Evolutionary conservation across 140 eudicot species (phyloP).

Genomic region (Bidens hawaiensis): DNA sequence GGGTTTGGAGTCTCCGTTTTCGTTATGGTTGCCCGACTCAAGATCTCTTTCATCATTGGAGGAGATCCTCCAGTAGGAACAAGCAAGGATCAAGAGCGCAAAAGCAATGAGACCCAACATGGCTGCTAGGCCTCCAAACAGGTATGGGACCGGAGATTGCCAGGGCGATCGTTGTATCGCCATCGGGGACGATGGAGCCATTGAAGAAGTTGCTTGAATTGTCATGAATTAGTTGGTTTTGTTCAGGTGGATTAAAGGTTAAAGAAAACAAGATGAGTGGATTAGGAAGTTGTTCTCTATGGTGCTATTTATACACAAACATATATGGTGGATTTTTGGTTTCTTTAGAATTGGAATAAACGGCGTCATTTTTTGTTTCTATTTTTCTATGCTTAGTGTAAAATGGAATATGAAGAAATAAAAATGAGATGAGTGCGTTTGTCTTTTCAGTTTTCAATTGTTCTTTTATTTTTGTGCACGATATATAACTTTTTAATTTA

Average conservation of each 20-base stretch:
- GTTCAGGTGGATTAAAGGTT: background rate
- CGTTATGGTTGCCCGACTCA: slow-evolving; percentile 34
- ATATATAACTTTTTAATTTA: too few relatives aligned
- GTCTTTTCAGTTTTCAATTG: too few relatives aligned
- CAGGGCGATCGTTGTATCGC: slow-evolving; percentile 44
- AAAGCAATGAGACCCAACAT: slow-evolving; percentile 66
- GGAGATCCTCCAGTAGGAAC: slow-evolving; percentile 62
- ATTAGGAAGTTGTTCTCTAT: slow-evolving; percentile 12
- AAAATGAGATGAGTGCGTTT: background rate
- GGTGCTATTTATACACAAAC: slow-evolving; percentile 26
- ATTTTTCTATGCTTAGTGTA: background rate
- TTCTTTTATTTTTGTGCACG: too few relatives aligned
- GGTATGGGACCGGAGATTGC: slow-evolving; percentile 71
- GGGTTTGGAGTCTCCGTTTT: slow-evolving; percentile 23
- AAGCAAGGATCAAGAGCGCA: slow-evolving; percentile 56
- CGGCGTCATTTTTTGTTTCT: slow-evolving; percentile 13
- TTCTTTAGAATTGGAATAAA: slow-evolving; percentile 1
- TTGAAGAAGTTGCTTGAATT: slow-evolving; percentile 14
- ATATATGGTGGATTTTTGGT: slow-evolving; percentile 12
- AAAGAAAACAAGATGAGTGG: background rate
- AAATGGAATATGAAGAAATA: slow-evolving; percentile 12
- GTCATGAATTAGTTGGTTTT: slow-evolving; percentile 27
- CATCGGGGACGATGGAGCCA: slow-evolving; percentile 22
- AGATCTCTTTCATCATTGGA: slow-evolving; percentile 41
- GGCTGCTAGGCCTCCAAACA: slow-evolving; percentile 63